Percentiles rank a stretch among this genome's conserved stretches.
phyloP scores from a whole-genome alignment of 2,329 filamentous ascomycete species.

The Aureobasidium sp. region DNA sequence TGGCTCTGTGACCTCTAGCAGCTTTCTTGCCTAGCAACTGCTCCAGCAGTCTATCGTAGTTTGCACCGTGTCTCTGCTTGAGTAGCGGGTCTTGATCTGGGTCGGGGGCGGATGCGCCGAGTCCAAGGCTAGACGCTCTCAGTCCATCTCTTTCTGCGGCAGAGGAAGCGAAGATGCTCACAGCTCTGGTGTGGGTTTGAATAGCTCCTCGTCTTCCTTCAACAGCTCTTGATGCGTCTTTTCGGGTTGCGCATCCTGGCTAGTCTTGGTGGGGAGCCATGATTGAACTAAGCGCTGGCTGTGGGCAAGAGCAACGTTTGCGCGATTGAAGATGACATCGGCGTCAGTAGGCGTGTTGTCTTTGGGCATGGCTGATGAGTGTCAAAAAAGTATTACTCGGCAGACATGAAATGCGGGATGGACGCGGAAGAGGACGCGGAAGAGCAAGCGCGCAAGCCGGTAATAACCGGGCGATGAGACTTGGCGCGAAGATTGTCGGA shows the following conservation, averaged over 20 bases:
- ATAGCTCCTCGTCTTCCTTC: conserved; percentile 46
- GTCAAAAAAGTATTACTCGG: not conserved
- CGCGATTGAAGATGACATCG: conserved; percentile 47
- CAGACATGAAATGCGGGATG: not conserved
- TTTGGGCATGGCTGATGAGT: not conserved
- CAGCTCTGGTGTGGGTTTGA: conserved; percentile 45
- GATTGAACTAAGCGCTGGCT: conserved; percentile 47
- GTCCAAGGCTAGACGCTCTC: conserved; percentile 25
- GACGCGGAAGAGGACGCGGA: not conserved
- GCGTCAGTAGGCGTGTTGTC: conserved; percentile 20
- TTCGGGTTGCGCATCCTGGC: conserved; percentile 28
- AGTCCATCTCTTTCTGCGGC: conserved; percentile 9
- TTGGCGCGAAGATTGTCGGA: conserved; percentile 9
- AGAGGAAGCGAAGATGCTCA: conserved; percentile 23
- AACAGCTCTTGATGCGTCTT: conserved; percentile 38
- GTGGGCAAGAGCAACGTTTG: conserved; percentile 45
- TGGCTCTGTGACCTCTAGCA: conserved; percentile 22
- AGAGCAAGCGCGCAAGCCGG: not conserved
- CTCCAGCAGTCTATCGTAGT: conserved; percentile 35
- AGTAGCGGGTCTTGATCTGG: conserved; percentile 30
- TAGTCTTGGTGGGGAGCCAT: conserved; percentile 43
- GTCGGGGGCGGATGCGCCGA: conserved; percentile 29
- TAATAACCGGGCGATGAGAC: not conserved
- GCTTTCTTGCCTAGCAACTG: conserved; percentile 35
- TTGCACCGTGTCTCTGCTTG: conserved; percentile 26